Evolutionary conservation across 768 basidiomycete species (phyloP), one percentile per base, ranked within the genome.

Genomic region (Neoboletus subvelutipes): DNA sequence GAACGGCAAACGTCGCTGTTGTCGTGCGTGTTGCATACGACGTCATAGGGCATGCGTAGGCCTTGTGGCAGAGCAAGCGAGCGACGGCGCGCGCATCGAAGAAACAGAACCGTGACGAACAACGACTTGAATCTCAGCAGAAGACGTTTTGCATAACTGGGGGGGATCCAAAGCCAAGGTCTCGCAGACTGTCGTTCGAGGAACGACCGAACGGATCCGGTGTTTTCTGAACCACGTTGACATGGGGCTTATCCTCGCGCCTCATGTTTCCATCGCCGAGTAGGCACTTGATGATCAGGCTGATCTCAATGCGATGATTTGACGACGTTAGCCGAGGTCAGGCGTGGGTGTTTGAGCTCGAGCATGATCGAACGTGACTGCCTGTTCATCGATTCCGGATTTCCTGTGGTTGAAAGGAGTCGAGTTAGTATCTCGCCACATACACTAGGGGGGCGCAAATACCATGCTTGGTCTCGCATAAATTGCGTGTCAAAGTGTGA

Each of bases 21-120:
- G 52, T 53, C 26, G 36, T 59, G 64, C 34, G 41, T 55, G 50
- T 36, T 47, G 45, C 42, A 43, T 43, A 45, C 57, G 26, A 64
- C 65, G 67, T 68, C 60, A 70, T 54, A 17, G 18, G 40, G 50
- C 67, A 70, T 45, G 67, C 65, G 40, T 41, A 31, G 45, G 53
- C 63, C 68, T 47, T 57, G 63, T 56, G 65, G 60, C 51, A 37
- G 18, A 37, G 18, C 22, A 47, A 31, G 13, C 56, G 61, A 55
- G 53, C 52, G 54, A 59, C 40, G 33, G 33, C 50, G 52, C 52
- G 29, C 56, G 17, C 49, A 45, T 41, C 22, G 20, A 54, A 52
- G 40, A 52, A 46, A 52, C 24, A 29, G 31, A 17, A 55, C 5
- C 5, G 8, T 40, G 39, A 20, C 9, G n/a, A 52, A 46, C 20